phyloP scores from a whole-genome alignment of 1,284 basidiomycete genomes.

The Pisolithus thermaeus region DNA sequence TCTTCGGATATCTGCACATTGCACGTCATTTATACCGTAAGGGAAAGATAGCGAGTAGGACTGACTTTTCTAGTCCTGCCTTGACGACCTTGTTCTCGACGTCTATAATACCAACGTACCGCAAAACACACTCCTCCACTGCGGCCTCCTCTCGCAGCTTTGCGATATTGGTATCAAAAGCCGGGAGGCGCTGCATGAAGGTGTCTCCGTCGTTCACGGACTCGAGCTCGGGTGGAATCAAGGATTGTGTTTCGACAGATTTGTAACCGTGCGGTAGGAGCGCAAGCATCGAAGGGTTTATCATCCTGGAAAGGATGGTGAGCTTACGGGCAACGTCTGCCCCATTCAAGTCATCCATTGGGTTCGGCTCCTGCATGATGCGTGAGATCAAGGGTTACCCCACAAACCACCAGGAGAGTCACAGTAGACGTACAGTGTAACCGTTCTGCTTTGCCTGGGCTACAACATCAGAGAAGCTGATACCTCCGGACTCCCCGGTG shows the following conservation, averaged over 20 bases:
- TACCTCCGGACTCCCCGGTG: slow-evolving; percentile 50
- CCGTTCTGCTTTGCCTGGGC: slow-evolving; percentile 86
- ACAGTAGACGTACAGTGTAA: slow-evolving; percentile 64
- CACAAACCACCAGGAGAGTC: not conserved
- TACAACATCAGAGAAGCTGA: slow-evolving; percentile 86
- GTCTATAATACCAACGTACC: slow-evolving; percentile 96
- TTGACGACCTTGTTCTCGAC: slow-evolving; percentile 51
- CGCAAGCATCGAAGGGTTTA: slow-evolving; percentile 46
- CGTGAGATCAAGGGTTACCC: slow-evolving; percentile 1
- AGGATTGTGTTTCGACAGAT: slow-evolving; percentile 79
- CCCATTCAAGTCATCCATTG: slow-evolving; percentile 93
- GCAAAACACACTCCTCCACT: slow-evolving; percentile 74
- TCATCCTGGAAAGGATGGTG: slow-evolving; percentile 85
- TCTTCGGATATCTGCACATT: slow-evolving; percentile 66
- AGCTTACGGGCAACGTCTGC: slow-evolving; percentile 97
- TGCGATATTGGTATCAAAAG: slow-evolving; percentile 82
- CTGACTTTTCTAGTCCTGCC: slow-evolving; percentile 82
- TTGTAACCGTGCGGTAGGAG: slow-evolving; percentile 64
- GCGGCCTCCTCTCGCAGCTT: slow-evolving; percentile 73
- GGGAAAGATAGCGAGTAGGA: slow-evolving; percentile 4
- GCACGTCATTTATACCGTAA: not conserved
- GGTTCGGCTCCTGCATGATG: slow-evolving; percentile 81
- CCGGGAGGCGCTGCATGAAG: slow-evolving; percentile 77
- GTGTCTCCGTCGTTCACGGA: slow-evolving; percentile 69
- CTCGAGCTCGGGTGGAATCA: slow-evolving; percentile 77